Evolutionary conservation across 2,329 filamentous ascomycete species (phyloP), one percentile per base, ranked within the genome.

Genomic region (Fusarium sterilihyphosum): DNA sequence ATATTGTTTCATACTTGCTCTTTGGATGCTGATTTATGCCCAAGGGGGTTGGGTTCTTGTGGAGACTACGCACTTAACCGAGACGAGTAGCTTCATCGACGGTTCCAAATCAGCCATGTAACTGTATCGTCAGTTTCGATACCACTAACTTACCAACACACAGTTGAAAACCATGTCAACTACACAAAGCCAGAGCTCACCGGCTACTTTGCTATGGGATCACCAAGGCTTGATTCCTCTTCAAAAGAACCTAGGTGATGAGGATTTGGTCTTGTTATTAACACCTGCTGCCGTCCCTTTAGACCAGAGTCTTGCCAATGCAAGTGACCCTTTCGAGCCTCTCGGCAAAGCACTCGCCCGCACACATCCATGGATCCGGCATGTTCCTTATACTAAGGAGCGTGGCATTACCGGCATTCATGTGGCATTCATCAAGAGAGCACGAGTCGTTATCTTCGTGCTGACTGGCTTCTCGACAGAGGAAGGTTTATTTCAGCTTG

Each of bases 271-370:
- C n/a, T 83, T 93, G 58, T 86, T 92, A 53, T 81, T 92, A 40
- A 91, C 91, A 11, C 90, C 90, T 4, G 86, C 88, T 33, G 86
- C 89, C 40, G 79, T 85, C 29, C 88, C 85, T 53, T 78, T 83
- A 71, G 84, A 82, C 74, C 82, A 81, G 67, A 82, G 82, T 73
- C 76, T 83, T 50, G 77, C 82, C 50, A 84, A 85, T 68, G 82
- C 81, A 50, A 85, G 83, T 76, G 93, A 95, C 79, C 93, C 93
- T 0, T 95, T 95, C 78, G 92, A 95, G 80, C 87, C 88, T 20
- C 84, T 95, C 24, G 93, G 93, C 26, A 87, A 88, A 71, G 88
- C 90, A 50, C 81, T 95, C 56, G 88, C 90, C 56, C 84, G 82
- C 56, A 85, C 88, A 74, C 91, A 93, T 77, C 83, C 86, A 6